Conservation (phyloP, 2,329 filamentous ascomycete genomes). For the Xylariaceae sp. region DNA sequence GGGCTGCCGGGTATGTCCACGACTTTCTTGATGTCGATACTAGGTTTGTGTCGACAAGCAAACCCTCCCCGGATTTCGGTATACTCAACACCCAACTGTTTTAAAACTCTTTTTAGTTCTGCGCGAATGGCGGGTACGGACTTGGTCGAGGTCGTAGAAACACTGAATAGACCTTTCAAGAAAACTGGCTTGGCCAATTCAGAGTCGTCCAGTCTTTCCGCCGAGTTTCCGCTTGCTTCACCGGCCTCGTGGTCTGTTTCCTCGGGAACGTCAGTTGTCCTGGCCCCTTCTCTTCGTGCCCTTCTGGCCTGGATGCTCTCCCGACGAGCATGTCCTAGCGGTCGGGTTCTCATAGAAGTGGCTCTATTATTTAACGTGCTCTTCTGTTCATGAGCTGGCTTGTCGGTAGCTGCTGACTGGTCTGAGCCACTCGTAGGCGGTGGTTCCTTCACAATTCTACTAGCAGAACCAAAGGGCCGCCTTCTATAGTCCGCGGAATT, state of each 20-base stretch:
- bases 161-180: slow-evolving; percentile 95
- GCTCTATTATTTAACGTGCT: slow-evolving; percentile 59
- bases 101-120: slow-evolving; percentile 89
- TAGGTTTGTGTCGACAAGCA: slow-evolving; percentile 84
- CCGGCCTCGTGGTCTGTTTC: slow-evolving; percentile 85
- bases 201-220: slow-evolving; percentile 67
- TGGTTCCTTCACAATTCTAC: slow-evolving; percentile 63
- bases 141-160: slow-evolving; percentile 93
- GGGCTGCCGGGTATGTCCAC: slow-evolving; percentile 68
- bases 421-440: slow-evolving; percentile 81
- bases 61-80: slow-evolving; percentile 94
- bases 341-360: slow-evolving; percentile 78
- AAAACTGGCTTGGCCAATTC: slow-evolving; percentile 93
- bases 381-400: slow-evolving; percentile 57
- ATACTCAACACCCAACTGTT: slow-evolving; percentile 87
- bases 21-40: slow-evolving; percentile 82
- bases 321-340: slow-evolving; percentile 83
- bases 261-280: slow-evolving; percentile 82
- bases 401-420: slow-evolving; percentile 66
- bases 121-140: slow-evolving; percentile 82
- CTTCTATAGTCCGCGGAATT: slow-evolving; percentile 84
- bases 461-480: slow-evolving; percentile 55
- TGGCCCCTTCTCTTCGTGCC: slow-evolving; percentile 72
- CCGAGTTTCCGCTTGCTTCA: slow-evolving; percentile 64
- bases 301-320: slow-evolving; percentile 92